Percentiles rank a stretch among this genome's conserved stretches.
phyloP scores from a whole-genome alignment of 768 basidiomycete genomes.

The Boletus vinaceobasis region DNA sequence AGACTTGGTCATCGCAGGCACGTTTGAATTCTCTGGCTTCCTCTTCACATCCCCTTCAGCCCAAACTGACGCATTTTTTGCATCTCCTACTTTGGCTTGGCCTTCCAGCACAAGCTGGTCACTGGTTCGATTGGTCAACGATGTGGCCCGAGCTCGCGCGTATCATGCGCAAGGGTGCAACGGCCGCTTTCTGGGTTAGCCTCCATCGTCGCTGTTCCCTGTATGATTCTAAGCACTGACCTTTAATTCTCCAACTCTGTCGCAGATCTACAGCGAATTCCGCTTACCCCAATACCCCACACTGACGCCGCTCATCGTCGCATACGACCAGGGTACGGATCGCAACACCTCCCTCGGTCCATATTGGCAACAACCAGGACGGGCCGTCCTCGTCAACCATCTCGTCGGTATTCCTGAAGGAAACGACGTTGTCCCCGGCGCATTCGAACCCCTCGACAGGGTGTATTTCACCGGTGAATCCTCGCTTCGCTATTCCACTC shows the following conservation, averaged over 20 bases:
- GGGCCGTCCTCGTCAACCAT: not conserved
- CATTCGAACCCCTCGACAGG: slow-evolving; percentile 43
- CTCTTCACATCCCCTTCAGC: not conserved
- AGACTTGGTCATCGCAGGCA: slow-evolving; percentile 69
- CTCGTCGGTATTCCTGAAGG: slow-evolving; percentile 1
- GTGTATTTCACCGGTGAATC: slow-evolving; percentile 56
- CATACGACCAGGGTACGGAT: not conserved
- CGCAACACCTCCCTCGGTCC: not conserved
- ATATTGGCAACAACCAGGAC: slow-evolving; percentile 9
- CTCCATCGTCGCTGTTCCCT: not conserved
- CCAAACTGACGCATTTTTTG: not conserved
- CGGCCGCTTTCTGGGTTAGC: slow-evolving; percentile 70
- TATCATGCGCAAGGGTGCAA: slow-evolving; percentile 59
- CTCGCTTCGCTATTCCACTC: not conserved
- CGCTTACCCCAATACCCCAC: slow-evolving; percentile 1
- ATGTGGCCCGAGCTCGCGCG: slow-evolving; percentile 68
- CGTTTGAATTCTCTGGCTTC: slow-evolving; percentile 7
- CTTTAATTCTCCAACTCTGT: not conserved
- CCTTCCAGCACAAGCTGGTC: slow-evolving; percentile 64
- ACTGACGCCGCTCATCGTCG: slow-evolving; percentile 2
- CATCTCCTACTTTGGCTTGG: not conserved
- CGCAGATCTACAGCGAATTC: slow-evolving; percentile 7
- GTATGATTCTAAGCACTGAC: not conserved
- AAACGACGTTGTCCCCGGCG: not conserved
- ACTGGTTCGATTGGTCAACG: slow-evolving; percentile 77